These are phyloP conservation scores for Nannochloropsis gaditana DNA, from an alignment of 108 stramenopile species.

Conservation along the genomic window DNA sequence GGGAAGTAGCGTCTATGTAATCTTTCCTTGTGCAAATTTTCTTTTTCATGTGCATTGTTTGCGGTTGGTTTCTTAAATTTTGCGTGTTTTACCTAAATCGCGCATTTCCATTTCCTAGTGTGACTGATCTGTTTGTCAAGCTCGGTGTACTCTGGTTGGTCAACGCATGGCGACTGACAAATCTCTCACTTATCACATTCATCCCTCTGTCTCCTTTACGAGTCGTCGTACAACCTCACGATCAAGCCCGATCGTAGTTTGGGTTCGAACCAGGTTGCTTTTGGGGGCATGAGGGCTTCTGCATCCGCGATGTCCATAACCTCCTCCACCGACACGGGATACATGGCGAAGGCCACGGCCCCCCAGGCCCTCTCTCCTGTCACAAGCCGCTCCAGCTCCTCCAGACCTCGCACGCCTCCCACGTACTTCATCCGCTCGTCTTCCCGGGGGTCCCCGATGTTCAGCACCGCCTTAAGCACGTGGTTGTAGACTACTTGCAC, in stretches of 20 bases:
- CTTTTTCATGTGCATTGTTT: no score
- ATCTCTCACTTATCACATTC: neutral
- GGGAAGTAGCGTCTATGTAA: no score
- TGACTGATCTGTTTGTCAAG: no score
- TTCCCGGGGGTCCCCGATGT: conserved; percentile 37
- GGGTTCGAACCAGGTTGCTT: conserved; percentile 54
- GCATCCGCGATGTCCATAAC: conserved; percentile 50
- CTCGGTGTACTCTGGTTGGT: no score
- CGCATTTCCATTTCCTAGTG: no score
- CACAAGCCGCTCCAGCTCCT: conserved; percentile 39
- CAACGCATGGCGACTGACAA: no score
- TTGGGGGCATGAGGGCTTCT: conserved; percentile 46
- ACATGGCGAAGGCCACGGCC: conserved; percentile 44
- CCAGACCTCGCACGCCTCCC: conserved; percentile 37
- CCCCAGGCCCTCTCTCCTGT: conserved; percentile 17
- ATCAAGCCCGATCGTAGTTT: conserved; percentile 47
- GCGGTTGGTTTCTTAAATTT: no score
- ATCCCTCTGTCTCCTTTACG: neutral
- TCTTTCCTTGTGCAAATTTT: no score
- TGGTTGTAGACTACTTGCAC: conserved; percentile 48
- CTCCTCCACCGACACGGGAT: conserved; percentile 44
- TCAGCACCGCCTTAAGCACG: conserved; percentile 35
- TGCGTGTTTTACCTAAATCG: no score
- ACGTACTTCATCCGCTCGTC: conserved; percentile 49
- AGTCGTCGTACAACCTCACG: conserved; percentile 37